Base-by-base conservation (phyloP, 495 filamentous ascomycete genomes). In the Daldinia grandis region DNA sequence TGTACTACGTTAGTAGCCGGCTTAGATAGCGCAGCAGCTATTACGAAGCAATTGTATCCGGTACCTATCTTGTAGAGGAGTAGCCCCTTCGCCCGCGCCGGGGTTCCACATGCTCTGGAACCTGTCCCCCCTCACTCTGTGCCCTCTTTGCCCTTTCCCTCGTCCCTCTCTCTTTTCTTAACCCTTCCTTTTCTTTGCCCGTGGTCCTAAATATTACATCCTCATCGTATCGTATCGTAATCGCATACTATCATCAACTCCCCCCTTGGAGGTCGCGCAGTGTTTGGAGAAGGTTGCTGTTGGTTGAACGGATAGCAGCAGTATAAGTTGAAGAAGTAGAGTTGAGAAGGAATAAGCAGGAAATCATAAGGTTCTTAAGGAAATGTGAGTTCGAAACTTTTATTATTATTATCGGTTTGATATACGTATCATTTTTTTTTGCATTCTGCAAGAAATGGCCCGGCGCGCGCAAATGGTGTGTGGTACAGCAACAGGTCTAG, bases 261-360 rank as follows among this genome's bases (percentile, higher is more conserved):
- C 21, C 49, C 50, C 60, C 37, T 61, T 54, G 70, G 70, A 68
- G 70, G 70, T 68, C 63, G 69, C 47, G 69, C 37, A 64, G 69
- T 73, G 70, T 68, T 73, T 58, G 70, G 70, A 63, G 69, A 68
- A 64, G 69, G 64, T 65, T 61, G 69, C 60, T 53, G 69, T 65
- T 68, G 64, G 69, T 50, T 66, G 69, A 47, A 64, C 49, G 70
- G 49, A 65, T 57, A 72, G 64, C 59, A 62, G 69, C 51, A 67
- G 59, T 25, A 58, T 33, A 66, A 50, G 21, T 47, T 47, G 53
- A 59, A 64, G 27, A 54, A 57, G 31, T 59, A 17, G 19, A 62
- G 54, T 59, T 63, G 42, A 6, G 55, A 58, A 58, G 56, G 40
- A 66, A 67, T 67, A 72, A 64, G 38, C 49, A 58, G 61, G 64